A percentile compares a stretch with the other conserved stretches of the same genome.
Conservation (phyloP, 306 rosid species). For the Fagus sylvatica region DNA sequence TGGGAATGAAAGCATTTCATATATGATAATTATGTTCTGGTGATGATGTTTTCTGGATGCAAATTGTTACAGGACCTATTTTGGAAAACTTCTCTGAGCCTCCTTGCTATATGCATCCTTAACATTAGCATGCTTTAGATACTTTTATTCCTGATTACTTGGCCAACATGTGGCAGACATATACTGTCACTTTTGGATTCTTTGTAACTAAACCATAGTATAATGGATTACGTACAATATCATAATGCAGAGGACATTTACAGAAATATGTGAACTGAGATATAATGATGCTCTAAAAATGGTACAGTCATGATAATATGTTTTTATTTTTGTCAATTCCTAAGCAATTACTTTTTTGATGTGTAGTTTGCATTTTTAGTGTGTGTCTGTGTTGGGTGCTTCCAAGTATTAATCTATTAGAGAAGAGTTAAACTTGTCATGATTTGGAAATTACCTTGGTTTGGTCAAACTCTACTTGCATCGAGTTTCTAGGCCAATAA, state of each 20-base stretch:
- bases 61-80: neutral
- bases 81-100: neutral
- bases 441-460: constrained; percentile 16
- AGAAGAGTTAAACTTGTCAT: neutral
- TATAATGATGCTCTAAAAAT: neutral
- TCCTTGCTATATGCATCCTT: neutral
- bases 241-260: neutral
- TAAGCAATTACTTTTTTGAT: neutral
- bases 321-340: neutral
- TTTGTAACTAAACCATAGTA: neutral
- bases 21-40: neutral
- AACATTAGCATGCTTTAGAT: neutral
- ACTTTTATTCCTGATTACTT: neutral
- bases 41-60: neutral
- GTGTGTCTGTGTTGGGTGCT: neutral
- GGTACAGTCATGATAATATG: neutral
- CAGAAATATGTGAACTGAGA: neutral
- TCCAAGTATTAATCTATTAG: neutral
- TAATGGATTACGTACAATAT: neutral
- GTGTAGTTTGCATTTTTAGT: neutral
- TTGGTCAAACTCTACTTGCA: neutral
- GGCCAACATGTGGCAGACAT: neutral
- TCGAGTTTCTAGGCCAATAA: neutral
- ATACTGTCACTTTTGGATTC: neutral
- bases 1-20: neutral